Evolutionary conservation across 495 filamentous ascomycete genomes (phyloP).

Genomic region (Amorphotheca resinae): DNA sequence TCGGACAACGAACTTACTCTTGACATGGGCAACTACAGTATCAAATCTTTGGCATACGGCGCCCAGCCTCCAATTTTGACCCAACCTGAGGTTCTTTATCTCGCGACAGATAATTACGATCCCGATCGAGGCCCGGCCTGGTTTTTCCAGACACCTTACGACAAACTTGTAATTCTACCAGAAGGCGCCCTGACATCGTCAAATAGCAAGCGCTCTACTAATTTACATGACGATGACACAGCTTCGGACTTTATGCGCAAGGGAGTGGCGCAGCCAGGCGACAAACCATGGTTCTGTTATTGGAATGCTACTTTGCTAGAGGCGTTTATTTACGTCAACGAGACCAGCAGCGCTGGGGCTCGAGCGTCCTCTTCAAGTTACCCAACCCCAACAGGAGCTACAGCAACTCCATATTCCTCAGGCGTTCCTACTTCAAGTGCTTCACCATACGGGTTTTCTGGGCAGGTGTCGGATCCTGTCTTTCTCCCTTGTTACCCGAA

Average conservation of each 20-base stretch:
- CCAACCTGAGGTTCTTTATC: conserved; percentile 35
- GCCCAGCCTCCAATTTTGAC: conserved; percentile 53
- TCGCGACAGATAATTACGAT: conserved; percentile 57
- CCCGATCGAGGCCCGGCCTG: conserved; percentile 56
- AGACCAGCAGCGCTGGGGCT: conserved; percentile 29
- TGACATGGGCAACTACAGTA: conserved; percentile 8
- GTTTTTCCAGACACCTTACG: conserved; percentile 56
- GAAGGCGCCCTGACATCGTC: conserved; percentile 33
- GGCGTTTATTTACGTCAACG: conserved; percentile 64
- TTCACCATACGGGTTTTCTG: conserved; percentile 1
- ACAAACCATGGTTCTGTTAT: conserved; percentile 76
- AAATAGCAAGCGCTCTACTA: conserved; percentile 8
- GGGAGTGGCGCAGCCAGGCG: conserved; percentile 39
- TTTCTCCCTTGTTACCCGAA: conserved; percentile 65
- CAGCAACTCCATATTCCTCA: background rate
- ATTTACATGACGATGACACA: conserved; percentile 2
- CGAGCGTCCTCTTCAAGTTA: background rate
- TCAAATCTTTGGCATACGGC: conserved; percentile 49
- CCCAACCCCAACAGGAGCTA: conserved; percentile 1
- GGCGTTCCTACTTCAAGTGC: conserved; percentile 13
- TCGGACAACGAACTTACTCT: conserved; percentile 15
- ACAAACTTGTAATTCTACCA: conserved; percentile 71
- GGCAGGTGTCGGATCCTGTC: conserved; percentile 30
- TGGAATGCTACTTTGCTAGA: conserved; percentile 79
- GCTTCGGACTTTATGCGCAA: conserved; percentile 31